These are phyloP conservation scores for Euphorbia corollata DNA, from an alignment of 441 rosid genomes.

Conservation along the genomic window DNA sequence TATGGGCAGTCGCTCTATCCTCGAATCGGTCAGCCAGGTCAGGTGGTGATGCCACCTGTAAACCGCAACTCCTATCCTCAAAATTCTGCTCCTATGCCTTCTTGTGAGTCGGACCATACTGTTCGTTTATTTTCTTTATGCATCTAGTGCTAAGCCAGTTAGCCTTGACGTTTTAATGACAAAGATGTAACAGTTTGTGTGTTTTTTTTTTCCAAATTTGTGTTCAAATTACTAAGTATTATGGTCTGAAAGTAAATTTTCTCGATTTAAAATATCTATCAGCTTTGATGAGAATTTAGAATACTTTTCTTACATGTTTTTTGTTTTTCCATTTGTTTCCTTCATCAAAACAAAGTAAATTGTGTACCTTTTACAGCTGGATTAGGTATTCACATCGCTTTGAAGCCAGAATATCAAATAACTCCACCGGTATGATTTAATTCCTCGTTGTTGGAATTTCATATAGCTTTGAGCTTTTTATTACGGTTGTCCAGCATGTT, in stretches of 20 bases:
- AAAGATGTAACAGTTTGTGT: background rate
- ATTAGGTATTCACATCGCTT: constrained; percentile 63
- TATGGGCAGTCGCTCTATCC: constrained; percentile 62
- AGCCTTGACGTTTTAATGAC: background rate
- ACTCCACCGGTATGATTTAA: constrained; percentile 60
- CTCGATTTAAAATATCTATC: background rate
- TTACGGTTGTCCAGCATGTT: background rate
- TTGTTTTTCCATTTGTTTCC: background rate
- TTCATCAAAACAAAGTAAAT: background rate
- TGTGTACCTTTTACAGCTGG: constrained; percentile 43
- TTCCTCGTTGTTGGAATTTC: background rate
- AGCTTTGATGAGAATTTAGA: background rate
- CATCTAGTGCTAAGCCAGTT: background rate
- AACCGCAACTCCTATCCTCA: constrained; percentile 42
- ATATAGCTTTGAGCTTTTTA: background rate
- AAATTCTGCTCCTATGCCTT: constrained; percentile 35
- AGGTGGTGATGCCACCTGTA: constrained; percentile 30
- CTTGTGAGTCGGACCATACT: constrained; percentile 38
- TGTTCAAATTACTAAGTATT: background rate
- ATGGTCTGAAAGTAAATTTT: background rate
- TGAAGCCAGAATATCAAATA: constrained; percentile 76
- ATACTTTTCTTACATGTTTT: background rate
- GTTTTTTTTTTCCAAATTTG: background rate
- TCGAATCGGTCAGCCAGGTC: constrained; percentile 48
- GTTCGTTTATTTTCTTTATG: background rate